Base-by-base conservation (phyloP, 2,329 filamentous ascomycete species). In the Phialophora verrucosa region DNA sequence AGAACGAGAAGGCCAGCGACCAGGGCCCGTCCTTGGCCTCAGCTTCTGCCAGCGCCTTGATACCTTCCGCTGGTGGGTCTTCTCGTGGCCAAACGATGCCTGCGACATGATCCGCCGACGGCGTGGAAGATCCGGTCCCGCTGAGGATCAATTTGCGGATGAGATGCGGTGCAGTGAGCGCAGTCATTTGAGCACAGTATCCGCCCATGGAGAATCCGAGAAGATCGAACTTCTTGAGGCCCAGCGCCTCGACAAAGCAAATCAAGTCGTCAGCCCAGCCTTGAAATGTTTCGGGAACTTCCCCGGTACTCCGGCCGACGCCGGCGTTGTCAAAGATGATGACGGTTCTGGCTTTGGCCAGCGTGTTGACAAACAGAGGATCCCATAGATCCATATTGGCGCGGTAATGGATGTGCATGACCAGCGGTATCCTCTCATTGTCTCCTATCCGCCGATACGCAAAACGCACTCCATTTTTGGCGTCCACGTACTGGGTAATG, bases 301-400 rank as follows among this genome's bases (percentile, higher is more conserved):
- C 47, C 27, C 64, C 67, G 7, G 57, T 51, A 58, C 58, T 67
- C 20, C 64, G 59, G 6, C 67, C 67, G 20, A 69, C 49, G 14
- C 63, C 68, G 27, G 63, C 68, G 47, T 70, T 67, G 58, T 69
- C 68, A 31, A 70, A 69, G 8, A 69, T 58, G 61, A 70, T 67
- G 25, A 70, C 61, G 27, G 59, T 38, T 57, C 67, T 53, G 31
- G 44, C 29, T 49, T 47, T 57, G 55, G 64, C 61, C 5, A 67
- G 49, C 11, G 57, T 63, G 49, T 69, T 67, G 64, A 69, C 58
- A 12, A 69, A 64, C n/a, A 69, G 51, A 20, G 67, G 64, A 57
- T 67, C 67, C 67, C 67, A 65, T 3, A 67, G 54, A 32, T 67
- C 62, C 67, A 67, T 69, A 29, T 67, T 69, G 32, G 61, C 65